Conservation (phyloP, 2,329 filamentous ascomycete species). For the Sclerotinia spermophila region DNA sequence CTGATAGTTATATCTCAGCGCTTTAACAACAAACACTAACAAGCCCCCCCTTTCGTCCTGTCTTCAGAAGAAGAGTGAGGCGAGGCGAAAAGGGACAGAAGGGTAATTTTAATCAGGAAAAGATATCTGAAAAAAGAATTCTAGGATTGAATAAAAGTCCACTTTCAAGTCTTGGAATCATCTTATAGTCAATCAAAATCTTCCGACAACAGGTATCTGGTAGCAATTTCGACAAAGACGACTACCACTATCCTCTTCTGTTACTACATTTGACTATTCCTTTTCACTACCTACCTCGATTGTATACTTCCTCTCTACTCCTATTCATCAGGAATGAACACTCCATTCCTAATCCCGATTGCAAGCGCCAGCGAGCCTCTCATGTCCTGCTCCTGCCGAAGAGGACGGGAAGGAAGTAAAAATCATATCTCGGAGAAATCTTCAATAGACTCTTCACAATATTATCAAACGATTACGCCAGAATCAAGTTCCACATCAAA, state of each 20-base stretch:
- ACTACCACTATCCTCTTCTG: neutral
- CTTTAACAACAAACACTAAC: no score
- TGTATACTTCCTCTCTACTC: neutral
- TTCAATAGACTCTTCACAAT: neutral
- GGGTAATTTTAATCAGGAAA: no score
- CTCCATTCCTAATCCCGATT: neutral
- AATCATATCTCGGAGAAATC: neutral
- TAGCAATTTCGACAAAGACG: neutral
- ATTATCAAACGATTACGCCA: neutral
- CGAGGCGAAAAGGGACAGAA: no score
- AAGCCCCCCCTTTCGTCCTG: fast-evolving
- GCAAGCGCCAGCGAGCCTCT: neutral
- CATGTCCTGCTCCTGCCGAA: neutral
- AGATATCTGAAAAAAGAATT: no score
- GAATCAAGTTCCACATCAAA: neutral
- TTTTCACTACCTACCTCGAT: no score
- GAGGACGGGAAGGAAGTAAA: neutral
- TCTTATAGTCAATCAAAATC: no score
- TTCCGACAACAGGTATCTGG: neutral
- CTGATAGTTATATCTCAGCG: no score
- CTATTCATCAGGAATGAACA: neutral
- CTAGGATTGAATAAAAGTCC: no score
- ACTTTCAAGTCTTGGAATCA: no score
- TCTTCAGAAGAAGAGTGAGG: no score
- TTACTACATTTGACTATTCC: neutral